Percentiles rank a stretch among this genome's conserved stretches.
Conservation (phyloP, 441 rosid species). For the Populus hybrid region DNA sequence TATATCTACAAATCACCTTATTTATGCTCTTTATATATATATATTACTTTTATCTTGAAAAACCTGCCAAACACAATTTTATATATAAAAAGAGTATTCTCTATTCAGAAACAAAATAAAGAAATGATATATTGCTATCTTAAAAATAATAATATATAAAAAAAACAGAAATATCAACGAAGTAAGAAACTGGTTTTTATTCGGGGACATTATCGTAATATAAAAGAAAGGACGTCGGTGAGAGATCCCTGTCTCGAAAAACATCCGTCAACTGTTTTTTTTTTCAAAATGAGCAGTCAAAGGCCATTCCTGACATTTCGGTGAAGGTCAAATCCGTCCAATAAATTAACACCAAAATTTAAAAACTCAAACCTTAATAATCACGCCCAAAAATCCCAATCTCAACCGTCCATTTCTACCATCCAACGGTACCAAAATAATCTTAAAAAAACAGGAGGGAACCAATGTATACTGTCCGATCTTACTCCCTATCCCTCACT, state of each 20-base stretch:
- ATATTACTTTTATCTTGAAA: too few species aligned
- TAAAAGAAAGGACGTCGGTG: background rate
- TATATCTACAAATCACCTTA: too few species aligned
- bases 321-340: background rate
- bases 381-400: background rate
- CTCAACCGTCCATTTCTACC: background rate
- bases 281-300: background rate
- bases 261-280: background rate
- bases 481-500: conserved; percentile 5
- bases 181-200: too few species aligned
- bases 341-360: background rate
- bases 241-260: background rate
- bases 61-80: too few species aligned
- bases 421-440: conserved; percentile 14
- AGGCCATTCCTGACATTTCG: conserved; percentile 15
- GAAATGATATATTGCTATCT: too few species aligned
- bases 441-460: conserved; percentile 18
- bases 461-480: conserved; percentile 16
- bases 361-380: background rate
- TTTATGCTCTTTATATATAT: too few species aligned
- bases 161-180: too few species aligned
- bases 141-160: too few species aligned
- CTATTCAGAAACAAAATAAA: too few species aligned
- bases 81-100: too few species aligned
- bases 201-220: background rate